Evolutionary conservation across 768 basidiomycete species (phyloP).

Genomic region (Naematelia aurantialba): DNA sequence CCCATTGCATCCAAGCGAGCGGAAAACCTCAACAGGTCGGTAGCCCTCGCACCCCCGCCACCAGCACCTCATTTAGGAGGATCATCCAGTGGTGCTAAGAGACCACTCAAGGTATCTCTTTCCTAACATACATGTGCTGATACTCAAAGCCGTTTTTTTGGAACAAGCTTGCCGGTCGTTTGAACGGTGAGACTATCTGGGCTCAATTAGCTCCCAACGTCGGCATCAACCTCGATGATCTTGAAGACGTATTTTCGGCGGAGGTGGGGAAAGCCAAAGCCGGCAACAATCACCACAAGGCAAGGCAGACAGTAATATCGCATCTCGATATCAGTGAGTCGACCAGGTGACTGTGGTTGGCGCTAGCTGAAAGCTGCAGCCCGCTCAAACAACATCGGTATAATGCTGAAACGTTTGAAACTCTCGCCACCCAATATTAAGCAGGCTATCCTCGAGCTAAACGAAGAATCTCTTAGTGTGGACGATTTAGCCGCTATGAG

Average conservation of each 20-base stretch:
- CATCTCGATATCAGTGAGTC: slow-evolving; percentile 64
- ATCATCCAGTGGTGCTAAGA: neutral
- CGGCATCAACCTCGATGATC: slow-evolving; percentile 62
- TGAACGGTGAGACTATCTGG: slow-evolving; percentile 65
- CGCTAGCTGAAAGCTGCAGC: too few relatives aligned
- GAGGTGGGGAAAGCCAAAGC: slow-evolving; percentile 51
- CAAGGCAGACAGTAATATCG: slow-evolving; percentile 62
- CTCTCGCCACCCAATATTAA: slow-evolving; percentile 63
- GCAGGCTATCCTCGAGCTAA: slow-evolving; percentile 66
- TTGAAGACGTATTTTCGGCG: slow-evolving; percentile 64
- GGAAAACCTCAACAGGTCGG: too few relatives aligned
- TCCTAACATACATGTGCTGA: neutral
- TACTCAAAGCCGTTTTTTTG: slow-evolving; percentile 73
- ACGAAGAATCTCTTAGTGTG: slow-evolving; percentile 64
- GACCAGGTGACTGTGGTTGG: too few relatives aligned
- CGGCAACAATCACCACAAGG: slow-evolving; percentile 38
- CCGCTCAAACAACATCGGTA: slow-evolving; percentile 79
- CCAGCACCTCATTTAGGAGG: slow-evolving; percentile 5
- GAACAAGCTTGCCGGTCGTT: slow-evolving; percentile 65
- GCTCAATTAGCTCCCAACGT: slow-evolving; percentile 37
- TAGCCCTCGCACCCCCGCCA: slow-evolving; percentile 18
- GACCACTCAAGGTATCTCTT: neutral
- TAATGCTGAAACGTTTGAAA: slow-evolving; percentile 78
- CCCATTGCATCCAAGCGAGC: neutral
- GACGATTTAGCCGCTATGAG: slow-evolving; percentile 74